Base-by-base conservation (phyloP, 768 basidiomycete genomes). In the Phaeotremella skinneri region DNA sequence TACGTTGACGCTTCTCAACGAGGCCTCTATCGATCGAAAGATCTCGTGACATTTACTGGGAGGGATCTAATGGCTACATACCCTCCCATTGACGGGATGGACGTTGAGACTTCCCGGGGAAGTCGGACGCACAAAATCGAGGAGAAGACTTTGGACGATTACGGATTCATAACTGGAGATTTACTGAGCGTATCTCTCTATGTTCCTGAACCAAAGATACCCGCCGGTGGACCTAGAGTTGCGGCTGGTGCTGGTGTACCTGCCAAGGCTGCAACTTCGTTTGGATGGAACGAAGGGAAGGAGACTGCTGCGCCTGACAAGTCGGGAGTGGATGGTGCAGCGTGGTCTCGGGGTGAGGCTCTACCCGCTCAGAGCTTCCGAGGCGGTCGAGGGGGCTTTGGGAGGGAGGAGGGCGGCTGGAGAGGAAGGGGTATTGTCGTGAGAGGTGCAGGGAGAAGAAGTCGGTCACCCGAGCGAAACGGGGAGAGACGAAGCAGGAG, bases 1-100 rank as follows among this genome's bases (percentile, higher is more conserved):
- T 73, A 70, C 54, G 72, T 70, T 51, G 72, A 73, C 31, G 69
- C 69, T 16, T 70, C 69, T 16, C 60, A 61, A n/a, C 58, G 71
- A 17, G 71, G 71, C 0, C 45, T 73, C 20, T 73, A 73, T 42
- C 47, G 59, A 9, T 61, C 52, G 11, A 63, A 61, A 47, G 72
- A 73, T 34, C 60, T 73, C 20, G 61, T 66, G 17, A 55, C 67
- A 3, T 69, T 73, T 51, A 67, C 57, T 3, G 72, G 72, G 2
- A 54, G 67, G 23, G 72, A 73, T 29, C 25, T 73, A 9, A 57
- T 70, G 48, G 56, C 56, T 20, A 47, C 55, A 6, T 20, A 55
- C 11, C 34, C 23, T 9, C 21, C 27, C 5, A 23, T 16, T 32
- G 39, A 55, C 20, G 34, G 27, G 5, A 50, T 45, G 30, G 45